Evolutionary conservation across 495 filamentous ascomycete species (phyloP).

Genomic region (Hyaloscypha finlandica): DNA sequence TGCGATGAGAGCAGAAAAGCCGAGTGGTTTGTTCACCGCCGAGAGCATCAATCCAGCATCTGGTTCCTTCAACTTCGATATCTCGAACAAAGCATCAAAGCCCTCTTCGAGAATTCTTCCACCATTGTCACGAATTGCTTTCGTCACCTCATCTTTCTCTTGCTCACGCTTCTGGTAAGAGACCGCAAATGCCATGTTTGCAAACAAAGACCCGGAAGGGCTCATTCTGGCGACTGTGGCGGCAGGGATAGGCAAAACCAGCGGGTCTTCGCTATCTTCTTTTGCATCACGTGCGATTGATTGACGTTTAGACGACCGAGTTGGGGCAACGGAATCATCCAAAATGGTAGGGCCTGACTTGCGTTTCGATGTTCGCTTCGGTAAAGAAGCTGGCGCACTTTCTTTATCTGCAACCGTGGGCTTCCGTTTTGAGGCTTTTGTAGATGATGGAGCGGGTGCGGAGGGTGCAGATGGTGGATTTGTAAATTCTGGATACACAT

Average conservation of each 20-base stretch:
- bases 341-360: background rate
- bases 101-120: slow-evolving; percentile 72
- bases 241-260: background rate
- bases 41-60: slow-evolving; percentile 36
- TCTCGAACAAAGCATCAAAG: slow-evolving; percentile 80
- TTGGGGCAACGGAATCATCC: background rate
- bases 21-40: slow-evolving; percentile 51
- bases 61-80: slow-evolving; percentile 20
- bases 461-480: background rate
- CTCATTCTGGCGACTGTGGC: background rate
- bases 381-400: background rate
- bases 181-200: slow-evolving; percentile 33
- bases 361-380: slow-evolving; percentile 19
- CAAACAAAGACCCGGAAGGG: slow-evolving; percentile 18
- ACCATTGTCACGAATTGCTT: slow-evolving; percentile 56
- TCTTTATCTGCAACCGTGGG: background rate
- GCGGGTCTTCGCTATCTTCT: slow-evolving; percentile 24
- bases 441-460: background rate
- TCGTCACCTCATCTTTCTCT: slow-evolving; percentile 24
- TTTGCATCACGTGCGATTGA: background rate
- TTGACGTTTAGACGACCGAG: slow-evolving; percentile 25
- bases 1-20: slow-evolving; percentile 84
- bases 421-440: slow-evolving; percentile 4
- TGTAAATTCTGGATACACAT: background rate
- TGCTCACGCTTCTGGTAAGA: slow-evolving; percentile 26